Percentiles rank a stretch among this genome's conserved stretches.
Conservation (phyloP, 2,329 filamentous ascomycete genomes). For the Sporothrix phasma region DNA sequence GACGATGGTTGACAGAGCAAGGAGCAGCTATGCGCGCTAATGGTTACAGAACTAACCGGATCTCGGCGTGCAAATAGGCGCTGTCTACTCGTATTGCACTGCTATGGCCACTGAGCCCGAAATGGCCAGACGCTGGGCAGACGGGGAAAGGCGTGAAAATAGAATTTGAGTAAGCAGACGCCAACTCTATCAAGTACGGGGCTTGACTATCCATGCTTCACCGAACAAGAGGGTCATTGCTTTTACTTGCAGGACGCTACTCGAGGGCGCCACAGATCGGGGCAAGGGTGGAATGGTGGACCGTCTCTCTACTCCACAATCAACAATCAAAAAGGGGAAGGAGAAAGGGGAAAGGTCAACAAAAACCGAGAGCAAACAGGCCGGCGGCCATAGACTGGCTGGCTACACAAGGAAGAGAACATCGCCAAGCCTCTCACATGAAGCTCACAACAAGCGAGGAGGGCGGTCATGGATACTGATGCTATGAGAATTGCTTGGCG, state of each 20-base stretch:
- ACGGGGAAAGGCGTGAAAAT: neutral
- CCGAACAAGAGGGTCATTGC: neutral
- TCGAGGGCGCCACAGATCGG: neutral
- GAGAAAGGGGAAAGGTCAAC: neutral
- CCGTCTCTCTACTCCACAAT: neutral
- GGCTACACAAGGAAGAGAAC: neutral
- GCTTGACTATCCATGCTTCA: neutral
- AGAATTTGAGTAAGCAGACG: too few species aligned
- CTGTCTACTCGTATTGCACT: neutral
- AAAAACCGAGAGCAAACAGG: neutral
- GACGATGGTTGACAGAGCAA: neutral
- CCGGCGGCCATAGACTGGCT: neutral
- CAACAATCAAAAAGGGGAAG: neutral
- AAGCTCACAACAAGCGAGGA: neutral
- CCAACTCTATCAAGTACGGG: too few species aligned
- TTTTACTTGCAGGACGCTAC: neutral
- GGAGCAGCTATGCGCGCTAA: neutral
- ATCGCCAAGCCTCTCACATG: neutral
- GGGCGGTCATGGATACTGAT: neutral
- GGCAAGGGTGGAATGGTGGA: neutral
- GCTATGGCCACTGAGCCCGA: neutral
- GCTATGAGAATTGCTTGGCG: neutral
- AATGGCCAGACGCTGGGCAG: neutral
- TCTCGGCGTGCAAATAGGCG: conserved; percentile 1
- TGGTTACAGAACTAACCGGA: neutral